Conservation (phyloP, 192 early-diverging fungal genomes). For the Podila horticola region DNA sequence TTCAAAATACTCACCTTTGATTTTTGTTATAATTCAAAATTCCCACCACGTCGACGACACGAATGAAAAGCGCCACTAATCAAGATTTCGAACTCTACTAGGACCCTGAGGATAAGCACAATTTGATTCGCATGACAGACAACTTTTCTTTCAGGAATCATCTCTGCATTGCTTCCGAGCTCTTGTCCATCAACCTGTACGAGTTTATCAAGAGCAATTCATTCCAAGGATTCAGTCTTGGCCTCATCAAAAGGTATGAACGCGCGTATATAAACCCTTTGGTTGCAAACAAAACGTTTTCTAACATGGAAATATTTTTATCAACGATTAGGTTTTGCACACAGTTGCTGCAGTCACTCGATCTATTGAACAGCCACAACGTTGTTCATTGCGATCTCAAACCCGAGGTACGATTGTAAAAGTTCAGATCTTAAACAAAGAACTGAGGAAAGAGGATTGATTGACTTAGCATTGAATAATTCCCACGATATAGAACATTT, state of each 20-base stretch:
- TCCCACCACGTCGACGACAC: neutral
- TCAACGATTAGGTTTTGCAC: constrained; percentile 68
- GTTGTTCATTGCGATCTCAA: constrained; percentile 97
- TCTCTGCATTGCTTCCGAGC: constrained; percentile 93
- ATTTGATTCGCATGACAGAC: constrained; percentile 89
- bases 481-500: constrained; percentile 68
- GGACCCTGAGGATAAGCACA: constrained; percentile 85
- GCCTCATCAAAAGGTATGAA: constrained; percentile 68
- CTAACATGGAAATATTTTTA: constrained; percentile 3
- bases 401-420: constrained; percentile 75
- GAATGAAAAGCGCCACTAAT: too few species aligned
- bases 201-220: constrained; percentile 93
- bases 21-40: constrained; percentile 2
- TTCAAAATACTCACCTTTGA: too few species aligned
- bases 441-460: neutral
- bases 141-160: constrained; percentile 95
- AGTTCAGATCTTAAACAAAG: constrained; percentile 7
- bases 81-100: constrained; percentile 26
- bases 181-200: constrained; percentile 94
- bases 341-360: constrained; percentile 85
- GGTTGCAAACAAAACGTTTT: too few species aligned
- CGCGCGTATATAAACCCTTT: too few species aligned
- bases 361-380: constrained; percentile 71
- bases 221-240: constrained; percentile 85
- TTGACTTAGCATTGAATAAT: neutral